A percentile compares a stretch with the other conserved stretches of the same genome.
phyloP scores from a whole-genome alignment of 352 stramenopile species.

The Pseudoperonospora humuli region DNA sequence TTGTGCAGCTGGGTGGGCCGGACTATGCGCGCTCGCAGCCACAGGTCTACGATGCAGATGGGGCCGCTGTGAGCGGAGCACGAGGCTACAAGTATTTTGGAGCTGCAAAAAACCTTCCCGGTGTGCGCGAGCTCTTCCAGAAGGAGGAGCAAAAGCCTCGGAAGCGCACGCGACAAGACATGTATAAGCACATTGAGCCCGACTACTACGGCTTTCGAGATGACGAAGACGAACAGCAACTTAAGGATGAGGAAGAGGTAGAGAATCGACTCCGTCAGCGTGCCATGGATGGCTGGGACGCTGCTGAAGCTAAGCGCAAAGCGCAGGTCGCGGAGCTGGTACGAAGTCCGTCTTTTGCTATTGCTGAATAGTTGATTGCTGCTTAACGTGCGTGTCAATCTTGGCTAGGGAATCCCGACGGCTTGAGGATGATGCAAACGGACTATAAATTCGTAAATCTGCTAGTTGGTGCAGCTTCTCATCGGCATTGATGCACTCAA shows the following conservation, averaged over 20 bases:
- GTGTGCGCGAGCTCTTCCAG: constrained; percentile 93
- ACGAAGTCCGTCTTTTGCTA: not conserved
- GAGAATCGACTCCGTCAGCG: constrained; percentile 40
- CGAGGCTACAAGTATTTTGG: constrained; percentile 96
- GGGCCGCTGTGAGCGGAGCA: constrained; percentile 46
- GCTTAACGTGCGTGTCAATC: not conserved
- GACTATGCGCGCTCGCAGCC: constrained; percentile 84
- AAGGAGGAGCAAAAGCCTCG: constrained; percentile 55
- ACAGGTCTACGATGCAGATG: constrained; percentile 75
- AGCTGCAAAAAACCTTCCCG: constrained; percentile 92
- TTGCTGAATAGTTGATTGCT: not conserved
- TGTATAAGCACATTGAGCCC: constrained; percentile 87
- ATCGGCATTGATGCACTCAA: not conserved
- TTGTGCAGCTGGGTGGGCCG: constrained; percentile 85
- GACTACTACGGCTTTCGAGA: constrained; percentile 79
- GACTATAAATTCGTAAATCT: not conserved
- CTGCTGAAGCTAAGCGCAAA: constrained; percentile 32
- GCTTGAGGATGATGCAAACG: constrained; percentile 4
- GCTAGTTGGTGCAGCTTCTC: not conserved
- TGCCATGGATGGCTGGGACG: constrained; percentile 54
- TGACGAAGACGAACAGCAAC: constrained; percentile 49
- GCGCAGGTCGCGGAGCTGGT: constrained; percentile 33
- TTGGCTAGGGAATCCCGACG: constrained; percentile 2
- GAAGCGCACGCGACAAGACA: constrained; percentile 66
- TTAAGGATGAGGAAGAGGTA: constrained; percentile 36